These are phyloP conservation scores for Starmerella sirachaensis DNA, from an alignment of 805 yeast species.

Conservation along the genomic window DNA sequence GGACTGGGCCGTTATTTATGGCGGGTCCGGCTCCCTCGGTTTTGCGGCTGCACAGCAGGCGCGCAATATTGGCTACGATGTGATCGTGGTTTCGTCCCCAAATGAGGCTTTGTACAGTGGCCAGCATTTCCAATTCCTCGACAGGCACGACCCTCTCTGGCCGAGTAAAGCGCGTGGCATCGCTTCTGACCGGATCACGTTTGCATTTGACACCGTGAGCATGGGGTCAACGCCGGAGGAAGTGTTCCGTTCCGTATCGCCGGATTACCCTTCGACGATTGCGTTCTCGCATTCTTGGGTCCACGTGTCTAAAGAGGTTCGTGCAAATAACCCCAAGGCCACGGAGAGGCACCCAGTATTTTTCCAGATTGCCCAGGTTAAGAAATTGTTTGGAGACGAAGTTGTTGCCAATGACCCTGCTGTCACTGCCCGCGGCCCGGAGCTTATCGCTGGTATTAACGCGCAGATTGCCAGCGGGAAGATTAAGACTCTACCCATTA, in stretches of 20 bases:
- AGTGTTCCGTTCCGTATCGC: slow-evolving; percentile 9
- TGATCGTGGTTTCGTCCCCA: slow-evolving; percentile 41
- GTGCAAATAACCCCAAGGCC: not conserved
- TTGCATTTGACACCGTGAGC: slow-evolving; percentile 24
- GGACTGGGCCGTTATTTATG: slow-evolving; percentile 24
- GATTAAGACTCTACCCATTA: slow-evolving; percentile 16
- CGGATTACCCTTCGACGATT: not conserved
- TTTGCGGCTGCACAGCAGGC: slow-evolving; percentile 48
- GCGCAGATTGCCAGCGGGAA: slow-evolving; percentile 10
- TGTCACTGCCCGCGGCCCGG: slow-evolving; percentile 5
- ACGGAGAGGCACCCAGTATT: slow-evolving; percentile 5
- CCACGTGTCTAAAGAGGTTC: not conserved
- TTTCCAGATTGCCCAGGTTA: slow-evolving; percentile 16
- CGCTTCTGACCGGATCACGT: slow-evolving; percentile 20
- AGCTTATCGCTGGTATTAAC: slow-evolving; percentile 12
- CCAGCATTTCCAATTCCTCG: slow-evolving; percentile 44
- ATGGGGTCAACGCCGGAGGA: slow-evolving; percentile 13
- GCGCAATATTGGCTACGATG: slow-evolving; percentile 36
- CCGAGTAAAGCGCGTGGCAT: slow-evolving; percentile 31
- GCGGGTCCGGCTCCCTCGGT: slow-evolving; percentile 58
- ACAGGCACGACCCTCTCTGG: slow-evolving; percentile 36
- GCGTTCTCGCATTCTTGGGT: not conserved
- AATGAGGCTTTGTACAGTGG: slow-evolving; percentile 34
- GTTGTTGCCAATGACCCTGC: slow-evolving; percentile 11
- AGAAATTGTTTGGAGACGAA: slow-evolving; percentile 18